These are phyloP conservation scores for Cronartium quercuum DNA, from an alignment of 1,284 basidiomycete genomes.

Conservation along the genomic window DNA sequence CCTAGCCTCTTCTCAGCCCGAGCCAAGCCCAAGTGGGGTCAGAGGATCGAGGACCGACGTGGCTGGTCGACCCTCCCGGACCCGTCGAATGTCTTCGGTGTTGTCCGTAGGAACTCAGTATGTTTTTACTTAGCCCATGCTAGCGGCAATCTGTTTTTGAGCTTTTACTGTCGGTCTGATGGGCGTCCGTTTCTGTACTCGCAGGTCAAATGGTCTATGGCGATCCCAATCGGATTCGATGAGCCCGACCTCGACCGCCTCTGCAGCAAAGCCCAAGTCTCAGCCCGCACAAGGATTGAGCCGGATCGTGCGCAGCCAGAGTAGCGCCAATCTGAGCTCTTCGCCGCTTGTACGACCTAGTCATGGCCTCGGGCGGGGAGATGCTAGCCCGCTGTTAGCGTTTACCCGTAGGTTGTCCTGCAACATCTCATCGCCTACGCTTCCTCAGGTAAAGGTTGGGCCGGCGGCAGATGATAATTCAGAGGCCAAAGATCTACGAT, in stretches of 20 bases:
- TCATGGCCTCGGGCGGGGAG: background rate
- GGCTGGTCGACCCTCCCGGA: background rate
- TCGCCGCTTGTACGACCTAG: background rate
- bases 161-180: background rate
- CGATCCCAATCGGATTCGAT: conserved; percentile 12
- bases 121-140: background rate
- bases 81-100: background rate
- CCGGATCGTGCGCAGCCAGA: background rate
- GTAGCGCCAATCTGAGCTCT: background rate
- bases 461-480: too few species aligned
- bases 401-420: background rate
- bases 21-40: background rate
- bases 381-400: background rate
- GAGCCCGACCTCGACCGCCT: background rate
- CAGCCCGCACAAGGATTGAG: background rate
- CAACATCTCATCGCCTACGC: background rate
- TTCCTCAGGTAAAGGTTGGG: too few species aligned
- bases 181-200: background rate
- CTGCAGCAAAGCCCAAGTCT: background rate
- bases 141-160: background rate
- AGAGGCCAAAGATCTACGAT: too few species aligned
- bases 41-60: background rate
- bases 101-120: background rate
- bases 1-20: background rate
- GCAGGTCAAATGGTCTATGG: background rate